Evolutionary conservation across 2,329 filamentous ascomycete genomes (phyloP), one percentile per base, ranked within the genome.

Genomic region (Zymoseptoria crescenta): DNA sequence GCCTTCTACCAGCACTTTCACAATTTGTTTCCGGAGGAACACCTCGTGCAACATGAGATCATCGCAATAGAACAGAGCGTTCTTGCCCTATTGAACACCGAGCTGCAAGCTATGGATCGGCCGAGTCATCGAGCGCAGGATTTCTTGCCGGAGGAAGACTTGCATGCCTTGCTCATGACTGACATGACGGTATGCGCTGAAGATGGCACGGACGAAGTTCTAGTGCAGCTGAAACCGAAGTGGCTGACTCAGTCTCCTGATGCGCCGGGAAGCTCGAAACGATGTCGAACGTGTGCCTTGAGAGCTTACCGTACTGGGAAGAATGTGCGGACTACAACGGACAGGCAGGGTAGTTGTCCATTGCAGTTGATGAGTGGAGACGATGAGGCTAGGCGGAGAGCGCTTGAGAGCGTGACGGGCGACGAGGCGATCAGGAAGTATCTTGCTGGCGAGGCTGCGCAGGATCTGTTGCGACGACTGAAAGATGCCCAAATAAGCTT

Each of bases 271-370:
- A 57, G 68, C 27, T 71, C 77, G 1, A 70, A 67, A 19, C 71
- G 77, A 13, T 80, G 78, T 60, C 73, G 78, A 4, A 79, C 76
- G 2, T 80, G 78, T 62, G 78, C 77, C 0, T 62, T 79, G 58
- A 73, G 75, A 27, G 73, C 75, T 0, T 69, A 71, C 35, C 62
- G 72, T 54, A 72, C 61, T 41, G 62, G 64, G 2, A 53, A 64
- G 30, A 58, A 63, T 8, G 62, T 65, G 7, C 53, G 62, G 5
- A 72, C 70, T 4, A 65, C 68, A 3, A 72, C 70, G 5, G 70
- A 72, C 59, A 65, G 64, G 16, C 70, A 71, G 53, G 66, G 60
- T 6, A 66, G 52, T 48, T 80, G 77, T 64, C 77, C 77, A 0
- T 61, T 80, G 7, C 69, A 69, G 1, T 66, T 79, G 3, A 65